phyloP scores from a whole-genome alignment of 148 eudicot genomes.

The Rhododendron mucronatum region DNA sequence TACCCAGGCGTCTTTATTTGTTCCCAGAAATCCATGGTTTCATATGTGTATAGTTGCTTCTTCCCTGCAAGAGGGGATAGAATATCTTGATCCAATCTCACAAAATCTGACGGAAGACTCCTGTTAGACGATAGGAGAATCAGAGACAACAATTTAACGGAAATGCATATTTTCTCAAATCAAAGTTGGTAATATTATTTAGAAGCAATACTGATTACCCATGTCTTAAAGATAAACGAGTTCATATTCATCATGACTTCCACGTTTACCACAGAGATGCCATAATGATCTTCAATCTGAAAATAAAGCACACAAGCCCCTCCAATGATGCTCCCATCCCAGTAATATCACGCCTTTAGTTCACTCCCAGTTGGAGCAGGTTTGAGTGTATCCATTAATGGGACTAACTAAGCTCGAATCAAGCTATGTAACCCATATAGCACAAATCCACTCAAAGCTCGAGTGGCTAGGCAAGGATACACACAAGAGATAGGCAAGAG shows the following conservation, averaged over 20 bases:
- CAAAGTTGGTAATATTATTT: background rate
- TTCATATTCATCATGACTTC: background rate
- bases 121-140: slow-evolving; percentile 36
- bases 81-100: slow-evolving; percentile 92
- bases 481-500: background rate
- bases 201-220: background rate
- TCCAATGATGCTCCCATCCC: background rate
- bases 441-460: background rate
- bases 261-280: background rate
- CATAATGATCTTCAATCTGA: background rate
- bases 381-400: background rate
- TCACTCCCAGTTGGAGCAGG: slow-evolving; percentile 1
- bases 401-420: background rate
- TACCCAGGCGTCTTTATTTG: slow-evolving; percentile 97
- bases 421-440: background rate
- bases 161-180: background rate
- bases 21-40: slow-evolving; percentile 89
- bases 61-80: slow-evolving; percentile 90
- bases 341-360: background rate
- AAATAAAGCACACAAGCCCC: background rate
- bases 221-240: background rate
- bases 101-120: slow-evolving; percentile 80
- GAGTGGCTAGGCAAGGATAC: background rate
- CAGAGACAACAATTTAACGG: background rate
- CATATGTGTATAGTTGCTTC: slow-evolving; percentile 71